Percentiles rank a stretch among this genome's conserved stretches.
Evolutionary conservation across 768 basidiomycete species (phyloP).

Genomic region (Leucogyrophana mollusca): DNA sequence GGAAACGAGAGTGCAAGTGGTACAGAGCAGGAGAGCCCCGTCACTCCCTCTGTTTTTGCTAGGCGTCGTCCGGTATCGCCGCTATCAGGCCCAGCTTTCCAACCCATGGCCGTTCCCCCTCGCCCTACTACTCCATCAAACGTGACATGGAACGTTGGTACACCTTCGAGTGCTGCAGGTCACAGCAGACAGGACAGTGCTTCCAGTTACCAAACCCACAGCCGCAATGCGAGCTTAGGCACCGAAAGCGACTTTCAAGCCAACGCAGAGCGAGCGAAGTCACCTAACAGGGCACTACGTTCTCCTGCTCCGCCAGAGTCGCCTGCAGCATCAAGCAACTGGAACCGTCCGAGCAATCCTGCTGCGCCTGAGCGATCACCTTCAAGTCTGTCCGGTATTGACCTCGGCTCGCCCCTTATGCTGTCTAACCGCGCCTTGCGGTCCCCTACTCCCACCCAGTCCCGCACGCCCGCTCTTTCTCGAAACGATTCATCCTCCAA

Average conservation of each 20-base stretch:
- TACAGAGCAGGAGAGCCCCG: slow-evolving; percentile 40
- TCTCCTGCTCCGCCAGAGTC: slow-evolving; percentile 63
- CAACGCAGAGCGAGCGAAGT: slow-evolving; percentile 36
- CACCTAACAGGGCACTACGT: slow-evolving; percentile 46
- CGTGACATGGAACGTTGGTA: slow-evolving; percentile 61
- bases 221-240: slow-evolving; percentile 58
- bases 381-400: slow-evolving; percentile 50
- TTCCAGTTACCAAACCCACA: slow-evolving; percentile 33
- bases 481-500: slow-evolving; percentile 35
- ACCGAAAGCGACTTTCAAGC: slow-evolving; percentile 30
- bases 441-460: slow-evolving; percentile 70
- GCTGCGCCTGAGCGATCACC: slow-evolving; percentile 36
- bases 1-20: slow-evolving; percentile 32
- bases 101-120: slow-evolving; percentile 55
- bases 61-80: slow-evolving; percentile 75
- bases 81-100: slow-evolving; percentile 57
- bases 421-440: slow-evolving; percentile 42
- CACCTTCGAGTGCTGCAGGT: slow-evolving; percentile 29
- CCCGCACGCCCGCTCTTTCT: slow-evolving; percentile 55
- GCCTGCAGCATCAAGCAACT: slow-evolving; percentile 39
- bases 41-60: slow-evolving; percentile 51
- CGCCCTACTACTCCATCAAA: slow-evolving; percentile 67
- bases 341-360: slow-evolving; percentile 30
- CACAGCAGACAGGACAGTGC: slow-evolving; percentile 26
- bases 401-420: slow-evolving; percentile 46